A percentile compares a stretch with the other conserved stretches of the same genome.
phyloP scores from a whole-genome alignment of 345 rosid genomes.

The Litchi chinensis region DNA sequence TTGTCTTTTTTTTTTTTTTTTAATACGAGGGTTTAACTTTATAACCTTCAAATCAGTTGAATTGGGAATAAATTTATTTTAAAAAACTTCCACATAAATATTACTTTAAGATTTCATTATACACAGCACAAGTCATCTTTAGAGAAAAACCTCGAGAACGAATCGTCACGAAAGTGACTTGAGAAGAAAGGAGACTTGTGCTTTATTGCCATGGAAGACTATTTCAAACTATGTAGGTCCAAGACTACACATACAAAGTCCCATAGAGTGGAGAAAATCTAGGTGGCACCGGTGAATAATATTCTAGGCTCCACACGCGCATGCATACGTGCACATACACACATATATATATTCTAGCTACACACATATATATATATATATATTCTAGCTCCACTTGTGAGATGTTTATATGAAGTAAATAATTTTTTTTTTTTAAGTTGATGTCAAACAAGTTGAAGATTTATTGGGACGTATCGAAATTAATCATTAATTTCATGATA shows the following conservation, averaged over 20 bases:
- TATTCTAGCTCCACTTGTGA: no score
- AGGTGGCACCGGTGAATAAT: background rate
- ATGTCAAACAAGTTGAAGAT: no score
- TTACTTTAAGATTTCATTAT: background rate
- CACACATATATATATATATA: no score
- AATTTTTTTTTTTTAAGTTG: no score
- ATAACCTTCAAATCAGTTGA: background rate
- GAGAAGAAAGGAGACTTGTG: slow-evolving; percentile 12
- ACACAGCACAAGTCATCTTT: background rate
- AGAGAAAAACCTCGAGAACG: slow-evolving; percentile 21
- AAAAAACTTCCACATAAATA: background rate
- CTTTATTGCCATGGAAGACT: background rate
- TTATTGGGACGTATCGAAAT: no score
- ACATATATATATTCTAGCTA: no score
- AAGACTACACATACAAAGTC: slow-evolving; percentile 13
- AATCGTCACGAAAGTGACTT: slow-evolving; percentile 28
- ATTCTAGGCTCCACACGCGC: no score
- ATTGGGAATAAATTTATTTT: background rate
- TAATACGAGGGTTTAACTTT: background rate
- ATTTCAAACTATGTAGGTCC: slow-evolving; percentile 16
- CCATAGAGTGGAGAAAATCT: no score
- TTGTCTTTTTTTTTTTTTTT: no score
- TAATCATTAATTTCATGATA: no score
- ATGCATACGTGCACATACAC: no score
- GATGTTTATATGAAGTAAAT: no score